phyloP scores from a whole-genome alignment of 1,284 basidiomycete genomes.

The Paramarasmius palmivorus region DNA sequence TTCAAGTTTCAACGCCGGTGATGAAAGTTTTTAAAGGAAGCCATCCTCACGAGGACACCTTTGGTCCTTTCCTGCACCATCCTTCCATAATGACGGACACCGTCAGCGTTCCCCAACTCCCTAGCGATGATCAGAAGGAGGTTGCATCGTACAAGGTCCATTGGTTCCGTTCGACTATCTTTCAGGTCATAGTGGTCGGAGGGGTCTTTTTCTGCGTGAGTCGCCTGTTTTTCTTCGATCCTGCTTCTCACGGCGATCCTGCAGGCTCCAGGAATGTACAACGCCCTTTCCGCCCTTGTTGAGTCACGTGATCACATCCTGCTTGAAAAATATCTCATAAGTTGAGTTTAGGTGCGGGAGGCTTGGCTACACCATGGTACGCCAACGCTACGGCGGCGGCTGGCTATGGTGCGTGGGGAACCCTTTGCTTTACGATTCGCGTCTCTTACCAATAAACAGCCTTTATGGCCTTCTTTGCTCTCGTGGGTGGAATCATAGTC shows the following conservation, averaged over 20 bases:
- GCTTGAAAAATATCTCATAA: too few species aligned
- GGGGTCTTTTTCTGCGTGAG: conserved; percentile 33
- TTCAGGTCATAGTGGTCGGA: conserved; percentile 32
- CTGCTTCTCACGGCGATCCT: too few species aligned
- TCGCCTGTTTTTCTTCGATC: conserved; percentile 3
- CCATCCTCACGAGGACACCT: neutral
- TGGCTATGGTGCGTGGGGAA: conserved; percentile 23
- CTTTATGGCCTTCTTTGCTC: conserved; percentile 32
- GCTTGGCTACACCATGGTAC: conserved; percentile 29
- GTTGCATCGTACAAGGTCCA: conserved; percentile 19
- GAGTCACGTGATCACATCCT: too few species aligned
- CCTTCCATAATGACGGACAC: conserved; percentile 10
- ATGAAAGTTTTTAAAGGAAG: neutral
- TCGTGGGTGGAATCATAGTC: conserved; percentile 33
- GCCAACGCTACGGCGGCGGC: conserved; percentile 33
- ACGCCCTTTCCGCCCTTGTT: too few species aligned
- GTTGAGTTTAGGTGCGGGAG: conserved; percentile 32
- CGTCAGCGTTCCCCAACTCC: conserved; percentile 10
- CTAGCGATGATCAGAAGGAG: conserved; percentile 1
- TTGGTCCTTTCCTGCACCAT: neutral
- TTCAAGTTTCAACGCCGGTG: too few species aligned
- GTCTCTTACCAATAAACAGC: conserved; percentile 14
- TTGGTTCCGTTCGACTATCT: conserved; percentile 32
- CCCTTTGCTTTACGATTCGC: neutral
- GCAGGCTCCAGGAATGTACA: conserved; percentile 26